Evolutionary conservation across 306 rosid species (phyloP).

Genomic region (Potentilla sterilis): DNA sequence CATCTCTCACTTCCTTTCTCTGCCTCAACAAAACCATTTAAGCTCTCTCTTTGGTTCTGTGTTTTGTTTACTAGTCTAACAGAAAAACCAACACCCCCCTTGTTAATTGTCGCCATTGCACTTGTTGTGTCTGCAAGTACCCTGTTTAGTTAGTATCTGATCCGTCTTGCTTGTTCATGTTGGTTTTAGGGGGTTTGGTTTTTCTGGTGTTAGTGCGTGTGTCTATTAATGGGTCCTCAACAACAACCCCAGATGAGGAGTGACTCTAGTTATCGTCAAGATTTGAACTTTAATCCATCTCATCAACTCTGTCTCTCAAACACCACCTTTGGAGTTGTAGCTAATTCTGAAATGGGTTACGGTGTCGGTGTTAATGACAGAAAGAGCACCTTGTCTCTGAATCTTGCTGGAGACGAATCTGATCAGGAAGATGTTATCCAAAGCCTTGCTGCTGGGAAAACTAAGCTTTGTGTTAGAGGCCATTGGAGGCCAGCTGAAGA

Average conservation of each 20-base stretch:
- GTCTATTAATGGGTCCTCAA: conserved; percentile 39
- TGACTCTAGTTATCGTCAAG: conserved; percentile 16
- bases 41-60: not conserved
- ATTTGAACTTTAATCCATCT: conserved; percentile 25
- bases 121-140: not conserved
- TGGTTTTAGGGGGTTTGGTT: not conserved
- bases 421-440: conserved; percentile 9
- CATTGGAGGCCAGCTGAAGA: conserved; percentile 98
- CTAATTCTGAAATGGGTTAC: conserved; percentile 33
- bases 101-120: not conserved
- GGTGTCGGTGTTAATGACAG: conserved; percentile 14
- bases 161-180: not conserved
- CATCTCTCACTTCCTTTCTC: not conserved
- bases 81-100: not conserved
- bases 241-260: not conserved
- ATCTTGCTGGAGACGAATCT: conserved; percentile 38
- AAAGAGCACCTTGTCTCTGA: conserved; percentile 26
- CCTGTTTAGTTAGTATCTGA: not conserved
- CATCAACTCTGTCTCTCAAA: conserved; percentile 20
- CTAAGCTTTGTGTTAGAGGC: conserved; percentile 76
- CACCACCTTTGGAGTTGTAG: not conserved
- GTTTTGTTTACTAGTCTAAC: not conserved
- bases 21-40: not conserved
- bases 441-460: conserved; percentile 23
- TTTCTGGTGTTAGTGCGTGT: not conserved